Conservation (phyloP, 2,329 filamentous ascomycete species). For the Paraphaeosphaeria minitans region DNA sequence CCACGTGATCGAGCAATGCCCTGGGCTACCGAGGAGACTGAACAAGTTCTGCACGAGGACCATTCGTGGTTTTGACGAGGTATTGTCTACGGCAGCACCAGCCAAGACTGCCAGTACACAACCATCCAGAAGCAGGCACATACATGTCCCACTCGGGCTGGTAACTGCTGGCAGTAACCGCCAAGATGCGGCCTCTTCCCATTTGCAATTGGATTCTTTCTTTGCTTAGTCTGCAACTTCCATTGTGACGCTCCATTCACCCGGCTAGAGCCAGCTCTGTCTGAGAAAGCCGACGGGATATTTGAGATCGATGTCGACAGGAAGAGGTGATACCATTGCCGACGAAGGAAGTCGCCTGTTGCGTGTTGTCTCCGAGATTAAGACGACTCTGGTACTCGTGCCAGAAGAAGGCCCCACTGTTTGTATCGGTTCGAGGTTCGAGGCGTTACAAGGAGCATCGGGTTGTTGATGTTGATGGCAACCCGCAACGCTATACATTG, state of each 20-base stretch:
- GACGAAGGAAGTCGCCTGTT: constrained; percentile 13
- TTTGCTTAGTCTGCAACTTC: neutral
- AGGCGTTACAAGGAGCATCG: neutral
- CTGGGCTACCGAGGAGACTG: neutral
- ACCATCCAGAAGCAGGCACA: neutral
- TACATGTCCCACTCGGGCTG: neutral
- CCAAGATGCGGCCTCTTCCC: neutral
- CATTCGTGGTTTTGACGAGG: neutral
- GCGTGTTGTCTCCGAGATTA: constrained; percentile 21
- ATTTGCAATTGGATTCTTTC: neutral
- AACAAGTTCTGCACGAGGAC: neutral
- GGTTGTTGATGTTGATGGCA: neutral
- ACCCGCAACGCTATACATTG: neutral
- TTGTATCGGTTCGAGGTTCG: neutral
- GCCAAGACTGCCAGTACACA: neutral
- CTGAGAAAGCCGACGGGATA: neutral
- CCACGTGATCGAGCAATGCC: neutral
- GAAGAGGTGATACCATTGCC: constrained; percentile 8
- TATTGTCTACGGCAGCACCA: neutral
- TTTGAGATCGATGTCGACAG: constrained; percentile 8
- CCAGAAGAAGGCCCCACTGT: constrained; percentile 10
- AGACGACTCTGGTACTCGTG: constrained; percentile 7
- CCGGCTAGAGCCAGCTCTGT: neutral
- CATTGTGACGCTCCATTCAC: neutral
- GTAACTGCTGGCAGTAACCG: neutral